Evolutionary conservation across 1,284 basidiomycete genomes (phyloP).

Genomic region (Fistulinella cinereoalba): DNA sequence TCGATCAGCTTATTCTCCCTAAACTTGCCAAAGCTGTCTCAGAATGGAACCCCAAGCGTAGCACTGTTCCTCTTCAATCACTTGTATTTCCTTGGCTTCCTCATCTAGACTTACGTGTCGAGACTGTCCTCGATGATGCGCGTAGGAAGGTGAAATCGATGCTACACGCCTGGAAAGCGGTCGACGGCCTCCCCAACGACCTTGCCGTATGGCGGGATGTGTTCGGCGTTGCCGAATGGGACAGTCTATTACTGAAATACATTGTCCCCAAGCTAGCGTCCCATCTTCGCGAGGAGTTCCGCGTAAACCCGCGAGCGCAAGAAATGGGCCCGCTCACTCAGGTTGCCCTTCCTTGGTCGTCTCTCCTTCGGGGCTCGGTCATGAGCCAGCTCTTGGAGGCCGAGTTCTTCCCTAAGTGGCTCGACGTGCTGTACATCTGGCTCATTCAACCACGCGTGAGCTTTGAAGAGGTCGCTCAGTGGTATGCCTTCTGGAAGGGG

Average conservation of each 20-base stretch:
- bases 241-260: constrained; percentile 85
- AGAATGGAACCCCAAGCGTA: constrained; percentile 72
- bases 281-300: constrained; percentile 78
- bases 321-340: constrained; percentile 79
- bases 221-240: constrained; percentile 83
- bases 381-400: constrained; percentile 80
- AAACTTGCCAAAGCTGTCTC: constrained; percentile 85
- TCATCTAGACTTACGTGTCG: constrained; percentile 75
- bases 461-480: constrained; percentile 87
- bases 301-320: constrained; percentile 86
- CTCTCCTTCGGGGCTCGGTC: constrained; percentile 71
- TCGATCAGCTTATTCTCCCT: constrained; percentile 93
- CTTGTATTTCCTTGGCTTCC: constrained; percentile 97
- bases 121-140: constrained; percentile 81
- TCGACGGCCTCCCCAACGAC: constrained; percentile 74
- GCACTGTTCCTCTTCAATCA: constrained; percentile 62
- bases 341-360: constrained; percentile 71
- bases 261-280: constrained; percentile 87
- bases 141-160: constrained; percentile 80
- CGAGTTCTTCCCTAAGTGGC: constrained; percentile 96
- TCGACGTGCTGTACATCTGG: constrained; percentile 90
- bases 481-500: constrained; percentile 89
- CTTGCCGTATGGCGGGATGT: constrained; percentile 81
- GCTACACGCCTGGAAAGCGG: constrained; percentile 76
- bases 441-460: constrained; percentile 80